Evolutionary conservation across 1,284 basidiomycete genomes (phyloP), one percentile per base, ranked within the genome.

Genomic region (Boletellus sp.): DNA sequence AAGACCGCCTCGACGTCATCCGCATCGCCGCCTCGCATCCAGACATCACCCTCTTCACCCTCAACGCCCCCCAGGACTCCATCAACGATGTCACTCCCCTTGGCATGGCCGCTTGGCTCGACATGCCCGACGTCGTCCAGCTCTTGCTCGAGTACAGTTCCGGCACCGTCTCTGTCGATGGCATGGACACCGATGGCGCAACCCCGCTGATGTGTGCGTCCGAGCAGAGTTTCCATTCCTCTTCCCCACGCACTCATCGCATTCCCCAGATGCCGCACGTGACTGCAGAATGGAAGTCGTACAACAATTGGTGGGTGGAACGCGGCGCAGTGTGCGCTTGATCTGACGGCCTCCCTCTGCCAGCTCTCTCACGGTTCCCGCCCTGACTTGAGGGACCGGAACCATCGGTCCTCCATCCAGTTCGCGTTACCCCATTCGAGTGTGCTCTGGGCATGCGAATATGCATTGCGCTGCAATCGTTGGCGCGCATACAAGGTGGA

Each of bases 181-280:
- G 81, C 24, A 78, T 81, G 71, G 86, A 89, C 60, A 70, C 77
- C 26, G 80, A 85, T 59, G 83, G 84, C 7, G 86, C 84, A 24
- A 89, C 86, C 19, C 80, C 86, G 8, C 72, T 89, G 52, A 89
- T 89, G 86, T 89, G 87, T 89, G 73, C 71, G 86, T 73, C 50
- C 44, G 7, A 7, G 30, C 30, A 32, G 30, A 13, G 30, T 15
- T 28, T 28, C 26, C 26, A 52, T 41, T 51, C 53, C 12, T n/a
- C 26, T 35, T 44, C 30, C 37, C 48, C 47, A 22, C 44, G 41
- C 37, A 13, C 33, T 58, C 40, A 53, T 55, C 18, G 30, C 21
- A 43, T 55, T 47, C 53, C 42, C 51, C 60, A 89, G 87, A 89
- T 69, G 85, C 86, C 40, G 79, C 83, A 47, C 81, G 86, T 53